Evolutionary conservation across 2,329 filamentous ascomycete genomes (phyloP).

Genomic region (Escovopsis sp.): DNA sequence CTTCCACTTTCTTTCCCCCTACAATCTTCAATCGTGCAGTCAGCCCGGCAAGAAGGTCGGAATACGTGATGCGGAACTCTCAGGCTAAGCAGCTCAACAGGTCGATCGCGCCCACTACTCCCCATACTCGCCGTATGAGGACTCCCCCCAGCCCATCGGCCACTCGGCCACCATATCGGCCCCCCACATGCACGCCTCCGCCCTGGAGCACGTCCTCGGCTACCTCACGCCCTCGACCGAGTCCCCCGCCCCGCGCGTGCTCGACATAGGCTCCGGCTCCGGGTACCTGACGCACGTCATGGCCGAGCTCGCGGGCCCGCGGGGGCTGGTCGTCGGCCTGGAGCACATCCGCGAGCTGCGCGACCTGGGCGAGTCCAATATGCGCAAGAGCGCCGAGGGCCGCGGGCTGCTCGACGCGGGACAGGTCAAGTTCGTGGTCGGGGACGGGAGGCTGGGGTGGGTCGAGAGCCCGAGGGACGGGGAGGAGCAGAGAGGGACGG

Average conservation of each 20-base stretch:
- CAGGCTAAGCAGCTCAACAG: conserved; percentile 22
- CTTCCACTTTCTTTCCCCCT: no score
- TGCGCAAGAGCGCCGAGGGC: conserved; percentile 47
- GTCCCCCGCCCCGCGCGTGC: conserved; percentile 34
- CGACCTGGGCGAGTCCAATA: conserved; percentile 49
- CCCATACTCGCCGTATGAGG: conserved; percentile 52
- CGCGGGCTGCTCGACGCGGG: conserved; percentile 45
- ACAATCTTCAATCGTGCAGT: no score
- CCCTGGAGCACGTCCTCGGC: conserved; percentile 33
- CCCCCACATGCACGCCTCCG: conserved; percentile 46
- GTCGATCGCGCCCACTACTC: conserved; percentile 84
- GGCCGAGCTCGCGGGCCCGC: conserved; percentile 54
- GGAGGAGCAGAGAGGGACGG: conserved; percentile 31
- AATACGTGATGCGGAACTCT: no score
- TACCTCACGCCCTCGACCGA: conserved; percentile 23
- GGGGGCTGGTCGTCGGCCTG: conserved; percentile 48
- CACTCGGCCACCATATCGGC: conserved; percentile 42
- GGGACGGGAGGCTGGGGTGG: conserved; percentile 53
- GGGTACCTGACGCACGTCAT: conserved; percentile 83
- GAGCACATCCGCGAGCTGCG: conserved; percentile 57
- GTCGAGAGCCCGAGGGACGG: conserved; percentile 34
- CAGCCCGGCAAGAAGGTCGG: neutral
- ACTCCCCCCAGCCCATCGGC: conserved; percentile 41
- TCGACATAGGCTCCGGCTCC: conserved; percentile 63
- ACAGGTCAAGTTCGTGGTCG: conserved; percentile 56